phyloP scores from a whole-genome alignment of 805 yeast species.

The Wickerhamomyces bisporus region DNA sequence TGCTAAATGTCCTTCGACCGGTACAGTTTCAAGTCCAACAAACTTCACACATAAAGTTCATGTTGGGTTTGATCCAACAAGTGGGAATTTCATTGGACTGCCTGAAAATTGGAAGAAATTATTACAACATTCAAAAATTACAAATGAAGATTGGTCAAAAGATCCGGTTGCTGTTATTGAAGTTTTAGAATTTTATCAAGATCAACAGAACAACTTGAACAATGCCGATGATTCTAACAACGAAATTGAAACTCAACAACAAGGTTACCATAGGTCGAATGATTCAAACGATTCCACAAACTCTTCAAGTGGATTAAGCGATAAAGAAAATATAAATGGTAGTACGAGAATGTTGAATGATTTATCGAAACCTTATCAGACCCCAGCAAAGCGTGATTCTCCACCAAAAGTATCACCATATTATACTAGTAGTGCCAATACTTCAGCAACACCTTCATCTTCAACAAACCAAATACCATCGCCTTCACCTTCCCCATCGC shows the following conservation, averaged over 20 bases:
- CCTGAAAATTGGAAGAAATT: conserved; percentile 92
- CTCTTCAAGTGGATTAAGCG: conserved; percentile 12
- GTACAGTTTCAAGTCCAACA: conserved; percentile 82
- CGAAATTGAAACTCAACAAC: conserved; percentile 1
- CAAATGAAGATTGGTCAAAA: conserved; percentile 85
- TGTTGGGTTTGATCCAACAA: conserved; percentile 79
- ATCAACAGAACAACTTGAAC: conserved; percentile 24
- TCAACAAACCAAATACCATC: conserved; percentile 7
- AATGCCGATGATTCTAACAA: background rate
- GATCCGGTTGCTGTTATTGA: conserved; percentile 96
- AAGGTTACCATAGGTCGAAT: conserved; percentile 15
- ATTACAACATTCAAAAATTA: conserved; percentile 80
- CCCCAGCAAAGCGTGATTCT: conserved; percentile 38
- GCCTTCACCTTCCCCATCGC: conserved; percentile 6
- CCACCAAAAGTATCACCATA: conserved; percentile 31
- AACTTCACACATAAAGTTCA: conserved; percentile 93
- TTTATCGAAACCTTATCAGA: conserved; percentile 36
- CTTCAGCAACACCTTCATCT: conserved; percentile 1
- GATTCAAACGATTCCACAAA: conserved; percentile 19
- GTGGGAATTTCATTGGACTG: conserved; percentile 85
- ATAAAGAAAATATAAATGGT: conserved; percentile 9
- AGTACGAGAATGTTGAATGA: conserved; percentile 32
- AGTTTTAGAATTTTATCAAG: conserved; percentile 73
- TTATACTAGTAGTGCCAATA: conserved; percentile 8
- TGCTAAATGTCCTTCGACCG: conserved; percentile 60